Base-by-base conservation (phyloP, 208 protist species). In the Trypanosoma melophagium region DNA sequence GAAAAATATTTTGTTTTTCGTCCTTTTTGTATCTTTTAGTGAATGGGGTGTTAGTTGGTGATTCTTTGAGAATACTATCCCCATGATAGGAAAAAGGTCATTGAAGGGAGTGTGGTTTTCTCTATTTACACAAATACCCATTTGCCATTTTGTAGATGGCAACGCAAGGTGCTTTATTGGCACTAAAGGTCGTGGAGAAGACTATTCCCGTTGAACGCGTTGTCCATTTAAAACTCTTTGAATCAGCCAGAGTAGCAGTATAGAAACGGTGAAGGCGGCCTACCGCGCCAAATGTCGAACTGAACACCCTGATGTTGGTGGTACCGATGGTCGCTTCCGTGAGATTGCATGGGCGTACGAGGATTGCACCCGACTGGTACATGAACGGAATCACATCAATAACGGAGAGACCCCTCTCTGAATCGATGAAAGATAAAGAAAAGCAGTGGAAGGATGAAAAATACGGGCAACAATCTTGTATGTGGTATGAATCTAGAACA, bases 301-400 rank as follows among this genome's bases (percentile, higher is more conserved):
- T 9, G 53, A 78, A 16, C 74, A 80, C 52, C 74, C 74, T 17
- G 74, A 80, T 45, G 54, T 69, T 47, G 74, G 74, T 49, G 74
- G 74, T 21, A 73, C 62, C 54, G 70, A 57, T n/a, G 54, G 3
- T 19, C n/a, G n/a, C 3, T 80, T 80, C 59, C 59, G 62, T 22
- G 1, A 25, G 5, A 63, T 80, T 19, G 54, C 73, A 3, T 42
- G 56, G 13, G 69, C 69, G 16, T 80, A 77, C 35, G 70, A 80
- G n/a, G 58, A 73, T 38, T 73, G 67, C 38, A 50, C 31, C 5
- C 51, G 60, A 13, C 58, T 25, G 14, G 16, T 73, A 38, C 51
- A 51, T 14, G 53, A 53, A 22, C 55, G 44, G 10, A 25, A 56
- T n/a, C 16, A 5, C 14, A 52, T 21, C 17, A 13, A 24, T 19